Evolutionary conservation across 2,329 filamentous ascomycete species (phyloP), one percentile per base, ranked within the genome.

Genomic region (Colletotrichum shisoi): DNA sequence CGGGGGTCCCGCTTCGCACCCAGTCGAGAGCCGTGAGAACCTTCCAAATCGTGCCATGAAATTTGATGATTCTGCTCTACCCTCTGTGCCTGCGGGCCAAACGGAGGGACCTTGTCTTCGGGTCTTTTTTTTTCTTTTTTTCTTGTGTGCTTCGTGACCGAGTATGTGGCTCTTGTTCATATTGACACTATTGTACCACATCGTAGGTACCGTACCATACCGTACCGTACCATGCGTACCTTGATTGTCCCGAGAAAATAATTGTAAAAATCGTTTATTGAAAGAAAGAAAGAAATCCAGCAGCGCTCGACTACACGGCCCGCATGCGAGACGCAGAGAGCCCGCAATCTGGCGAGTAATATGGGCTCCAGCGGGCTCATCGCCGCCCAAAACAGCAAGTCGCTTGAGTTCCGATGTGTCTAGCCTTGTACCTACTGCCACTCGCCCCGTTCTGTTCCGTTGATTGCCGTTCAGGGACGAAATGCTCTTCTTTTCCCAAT

Each of bases 331-430:
- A 44, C 57, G 9, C 40, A 53, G 9, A 45, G 45, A 54, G 48
- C 62, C 63, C 63, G 58, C 63, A 62, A 66, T 62, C 63, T 62
- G 63, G 57, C 63, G 58, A 66, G 63, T 66, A 66, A 63, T 66
- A 63, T 52, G 59, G 59, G 51, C 52, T 66, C 19, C 11, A 19
- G 56, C 37, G 59, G 63, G 59, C 52, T 57, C 52, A 58, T 42
- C 44, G 49, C 27, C 39, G 45, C 60, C 60, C 45, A 37, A 67
- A 63, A 63, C 53, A 63, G 64, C 60, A 67, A 67, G 17, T 59
- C 27, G 45, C 21, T 31, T 58, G 24, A 49, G n/a, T 57, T 63
- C 60, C 48, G 19, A 31, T 57, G 46, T 67, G 59, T 53, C 63
- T 48, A 39, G 27, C 44, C 19, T 42, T 57, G 44, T 63, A 45